Percentiles rank a stretch among this genome's conserved stretches.
phyloP scores from a whole-genome alignment of 768 basidiomycete genomes.

The Dentipellis fragilis region DNA sequence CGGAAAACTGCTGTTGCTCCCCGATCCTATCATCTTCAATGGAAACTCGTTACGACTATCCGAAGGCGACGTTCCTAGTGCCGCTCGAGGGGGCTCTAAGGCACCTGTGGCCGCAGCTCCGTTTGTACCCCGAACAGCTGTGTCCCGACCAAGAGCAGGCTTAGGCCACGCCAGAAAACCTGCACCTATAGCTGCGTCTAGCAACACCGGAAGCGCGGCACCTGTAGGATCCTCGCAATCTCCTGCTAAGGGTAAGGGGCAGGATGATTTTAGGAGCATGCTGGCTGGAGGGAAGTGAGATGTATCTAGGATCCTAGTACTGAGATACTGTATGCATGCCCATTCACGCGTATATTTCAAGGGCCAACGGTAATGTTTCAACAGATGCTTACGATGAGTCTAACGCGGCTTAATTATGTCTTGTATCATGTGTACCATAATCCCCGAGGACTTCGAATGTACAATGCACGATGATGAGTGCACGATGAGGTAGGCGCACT shows the following conservation, averaged over 20 bases:
- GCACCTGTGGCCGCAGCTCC: constrained; percentile 33
- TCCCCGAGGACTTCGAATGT: no score
- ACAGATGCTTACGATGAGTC: no score
- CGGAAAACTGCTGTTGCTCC: constrained; percentile 62
- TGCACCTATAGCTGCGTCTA: constrained; percentile 11
- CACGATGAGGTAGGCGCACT: no score
- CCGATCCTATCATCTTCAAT: constrained; percentile 65
- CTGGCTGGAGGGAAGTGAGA: constrained; percentile 27
- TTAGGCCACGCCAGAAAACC: constrained; percentile 47
- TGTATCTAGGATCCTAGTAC: neutral
- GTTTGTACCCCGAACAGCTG: constrained; percentile 61
- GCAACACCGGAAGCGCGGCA: constrained; percentile 15
- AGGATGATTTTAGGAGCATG: constrained; percentile 86
- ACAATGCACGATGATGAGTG: no score
- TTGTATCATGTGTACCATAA: no score
- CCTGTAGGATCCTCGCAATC: constrained; percentile 7
- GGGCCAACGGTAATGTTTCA: no score
- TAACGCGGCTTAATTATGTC: no score
- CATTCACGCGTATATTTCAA: no score
- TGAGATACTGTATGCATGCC: no score
- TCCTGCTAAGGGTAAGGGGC: constrained; percentile 39
- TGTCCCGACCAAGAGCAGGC: constrained; percentile 62
- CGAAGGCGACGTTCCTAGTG: constrained; percentile 37
- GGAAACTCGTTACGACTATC: constrained; percentile 48
- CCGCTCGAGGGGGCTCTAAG: constrained; percentile 18